Conservation (phyloP, 495 filamentous ascomycete genomes). For the Penicillium canariense region DNA sequence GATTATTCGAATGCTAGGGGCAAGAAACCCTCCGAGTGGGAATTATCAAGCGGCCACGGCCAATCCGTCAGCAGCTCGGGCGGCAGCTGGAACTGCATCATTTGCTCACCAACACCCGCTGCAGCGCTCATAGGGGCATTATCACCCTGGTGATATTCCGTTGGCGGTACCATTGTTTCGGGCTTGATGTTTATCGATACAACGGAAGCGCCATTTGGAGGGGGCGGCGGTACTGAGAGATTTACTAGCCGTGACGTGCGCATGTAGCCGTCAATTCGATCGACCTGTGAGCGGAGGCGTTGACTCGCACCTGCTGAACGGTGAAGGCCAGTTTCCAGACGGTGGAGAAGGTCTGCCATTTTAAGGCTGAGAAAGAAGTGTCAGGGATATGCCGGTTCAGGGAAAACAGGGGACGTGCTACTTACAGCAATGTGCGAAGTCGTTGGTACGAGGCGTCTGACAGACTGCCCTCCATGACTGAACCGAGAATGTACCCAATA, state of each 20-base stretch:
- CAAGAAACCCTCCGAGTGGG: constrained; percentile 27
- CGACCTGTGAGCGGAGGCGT: constrained; percentile 42
- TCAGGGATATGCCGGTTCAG: not conserved
- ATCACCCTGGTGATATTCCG: constrained; percentile 4
- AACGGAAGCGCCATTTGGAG: constrained; percentile 6
- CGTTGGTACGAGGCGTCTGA: constrained; percentile 45
- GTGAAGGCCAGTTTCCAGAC: constrained; percentile 42
- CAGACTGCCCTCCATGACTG: constrained; percentile 47
- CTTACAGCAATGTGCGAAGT: constrained; percentile 43
- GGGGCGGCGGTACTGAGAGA: constrained; percentile 12
- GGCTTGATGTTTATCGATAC: constrained; percentile 10
- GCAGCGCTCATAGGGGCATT: constrained; percentile 5
- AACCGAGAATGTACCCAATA: constrained; percentile 49
- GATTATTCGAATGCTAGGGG: constrained; percentile 27
- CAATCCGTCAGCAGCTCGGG: constrained; percentile 36
- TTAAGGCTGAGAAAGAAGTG: constrained; percentile 21
- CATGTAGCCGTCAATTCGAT: constrained; percentile 51
- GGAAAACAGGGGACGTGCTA: not conserved
- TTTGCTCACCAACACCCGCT: constrained; percentile 22
- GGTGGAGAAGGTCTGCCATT: constrained; percentile 49
- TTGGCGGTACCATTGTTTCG: constrained; percentile 12
- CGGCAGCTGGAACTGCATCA: constrained; percentile 40
- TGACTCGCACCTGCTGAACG: constrained; percentile 38
- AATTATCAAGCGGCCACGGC: constrained; percentile 41
- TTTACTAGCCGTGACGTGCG: constrained; percentile 27